These are phyloP conservation scores for Tolypocladium tropicale DNA, from an alignment of 2,329 filamentous ascomycete species.

Conservation along the genomic window DNA sequence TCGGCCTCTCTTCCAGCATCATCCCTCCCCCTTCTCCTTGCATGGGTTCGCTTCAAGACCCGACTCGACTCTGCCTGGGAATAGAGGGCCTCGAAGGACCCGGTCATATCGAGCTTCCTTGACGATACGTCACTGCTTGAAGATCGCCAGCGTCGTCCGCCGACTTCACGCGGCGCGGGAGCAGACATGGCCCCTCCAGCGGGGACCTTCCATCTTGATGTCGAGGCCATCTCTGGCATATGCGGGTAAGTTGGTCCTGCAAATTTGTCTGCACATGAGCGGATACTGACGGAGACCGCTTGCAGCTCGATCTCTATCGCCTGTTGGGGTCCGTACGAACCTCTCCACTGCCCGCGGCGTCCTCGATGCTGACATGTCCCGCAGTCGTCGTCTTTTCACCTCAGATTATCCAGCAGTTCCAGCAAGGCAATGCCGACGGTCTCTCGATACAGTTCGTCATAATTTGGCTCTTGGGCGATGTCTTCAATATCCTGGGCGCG, in stretches of 20 bases:
- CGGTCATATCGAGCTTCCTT: background rate
- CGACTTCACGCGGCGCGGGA: background rate
- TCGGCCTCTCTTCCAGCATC: background rate
- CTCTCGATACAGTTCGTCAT: constrained; percentile 86
- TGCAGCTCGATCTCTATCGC: constrained; percentile 85
- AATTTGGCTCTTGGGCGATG: constrained; percentile 86
- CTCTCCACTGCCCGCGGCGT: background rate
- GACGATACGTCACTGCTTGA: background rate
- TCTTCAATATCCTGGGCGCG: constrained; percentile 93
- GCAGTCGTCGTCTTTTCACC: constrained; percentile 88
- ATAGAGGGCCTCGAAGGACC: background rate
- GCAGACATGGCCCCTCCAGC: constrained; percentile 43
- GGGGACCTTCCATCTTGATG: constrained; percentile 59
- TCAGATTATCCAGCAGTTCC: constrained; percentile 93
- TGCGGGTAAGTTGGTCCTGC: constrained; percentile 52
- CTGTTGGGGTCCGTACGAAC: constrained; percentile 54
- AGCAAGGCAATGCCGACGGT: constrained; percentile 72
- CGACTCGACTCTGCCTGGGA: background rate
- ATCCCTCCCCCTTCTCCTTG: background rate
- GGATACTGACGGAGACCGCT: constrained; percentile 6
- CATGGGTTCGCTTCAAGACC: background rate
- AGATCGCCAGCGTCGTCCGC: background rate
- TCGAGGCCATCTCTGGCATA: constrained; percentile 87
- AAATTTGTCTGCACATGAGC: background rate
- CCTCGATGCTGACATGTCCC: constrained; percentile 1